Evolutionary conservation across 1,284 basidiomycete genomes (phyloP).

Genomic region (Cerioporus squamosus): DNA sequence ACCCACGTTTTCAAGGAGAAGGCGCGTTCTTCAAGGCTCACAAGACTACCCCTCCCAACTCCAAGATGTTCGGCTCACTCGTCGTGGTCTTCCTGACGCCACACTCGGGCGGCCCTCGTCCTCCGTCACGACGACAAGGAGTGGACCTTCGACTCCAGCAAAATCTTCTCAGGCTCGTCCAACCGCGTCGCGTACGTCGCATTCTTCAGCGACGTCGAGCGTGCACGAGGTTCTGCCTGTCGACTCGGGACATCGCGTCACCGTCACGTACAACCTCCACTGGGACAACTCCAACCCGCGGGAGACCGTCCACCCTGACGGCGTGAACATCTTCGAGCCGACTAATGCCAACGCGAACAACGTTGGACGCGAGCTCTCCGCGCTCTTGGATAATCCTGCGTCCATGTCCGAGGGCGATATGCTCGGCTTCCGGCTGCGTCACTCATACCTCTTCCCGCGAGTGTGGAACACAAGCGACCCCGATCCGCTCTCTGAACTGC

Average conservation of each 20-base stretch:
- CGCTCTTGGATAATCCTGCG: constrained; percentile 28
- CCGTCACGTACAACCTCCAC: constrained; percentile 46
- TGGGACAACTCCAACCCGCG: constrained; percentile 7
- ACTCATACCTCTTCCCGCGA: too few species aligned
- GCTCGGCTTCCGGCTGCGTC: constrained; percentile 42
- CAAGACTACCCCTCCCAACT: constrained; percentile 41
- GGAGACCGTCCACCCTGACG: too few species aligned
- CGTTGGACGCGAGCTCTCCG: constrained; percentile 13
- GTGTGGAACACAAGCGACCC: too few species aligned
- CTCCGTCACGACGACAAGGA: constrained; percentile 38
- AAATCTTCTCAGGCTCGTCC: neutral
- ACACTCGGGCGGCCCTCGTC: constrained; percentile 45
- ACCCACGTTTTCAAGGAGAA: constrained; percentile 27
- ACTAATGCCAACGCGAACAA: neutral
- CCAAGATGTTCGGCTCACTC: constrained; percentile 48
- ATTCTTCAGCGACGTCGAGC: constrained; percentile 49
- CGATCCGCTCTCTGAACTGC: neutral
- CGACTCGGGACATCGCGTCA: constrained; percentile 43
- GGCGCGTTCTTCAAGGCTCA: constrained; percentile 47
- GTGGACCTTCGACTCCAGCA: constrained; percentile 37
- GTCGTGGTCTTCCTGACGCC: constrained; percentile 45
- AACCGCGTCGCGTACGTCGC: constrained; percentile 35
- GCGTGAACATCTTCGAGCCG: neutral
- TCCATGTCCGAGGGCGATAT: constrained; percentile 37
- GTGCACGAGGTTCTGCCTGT: constrained; percentile 49